phyloP scores from a whole-genome alignment of 352 stramenopile genomes.

The Pythium brassicae region DNA sequence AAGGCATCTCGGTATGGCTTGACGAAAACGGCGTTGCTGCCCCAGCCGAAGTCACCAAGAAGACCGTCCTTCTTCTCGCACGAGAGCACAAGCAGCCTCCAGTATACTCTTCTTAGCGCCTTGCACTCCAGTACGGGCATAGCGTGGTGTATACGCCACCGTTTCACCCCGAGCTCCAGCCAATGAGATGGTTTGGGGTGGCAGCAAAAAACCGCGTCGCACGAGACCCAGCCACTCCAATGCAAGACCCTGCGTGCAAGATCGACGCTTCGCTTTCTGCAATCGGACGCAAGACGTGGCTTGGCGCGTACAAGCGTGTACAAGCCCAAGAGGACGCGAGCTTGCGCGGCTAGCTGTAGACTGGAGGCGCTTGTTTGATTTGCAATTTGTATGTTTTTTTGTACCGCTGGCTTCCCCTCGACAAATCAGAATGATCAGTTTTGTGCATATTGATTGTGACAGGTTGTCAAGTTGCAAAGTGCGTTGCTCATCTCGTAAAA shows the following conservation, averaged over 20 bases:
- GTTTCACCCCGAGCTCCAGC: neutral
- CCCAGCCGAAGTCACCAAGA: too few species aligned
- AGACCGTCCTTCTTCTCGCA: neutral
- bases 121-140: too few species aligned
- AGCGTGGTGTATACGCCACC: too few species aligned
- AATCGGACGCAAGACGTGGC: neutral
- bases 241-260: neutral
- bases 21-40: too few species aligned
- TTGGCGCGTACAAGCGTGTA: neutral
- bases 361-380: too few species aligned
- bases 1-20: too few species aligned
- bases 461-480: too few species aligned
- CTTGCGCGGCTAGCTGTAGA: neutral
- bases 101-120: neutral
- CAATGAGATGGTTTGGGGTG: neutral
- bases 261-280: neutral
- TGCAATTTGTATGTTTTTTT: too few species aligned
- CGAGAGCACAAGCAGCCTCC: neutral
- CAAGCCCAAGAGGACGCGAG: neutral
- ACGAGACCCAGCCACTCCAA: neutral
- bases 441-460: too few species aligned
- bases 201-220: neutral
- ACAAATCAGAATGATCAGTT: too few species aligned
- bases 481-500: too few species aligned
- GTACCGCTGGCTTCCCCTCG: too few species aligned